Base-by-base conservation (phyloP, 345 rosid genomes). In the Eucalyptus polybractea region DNA sequence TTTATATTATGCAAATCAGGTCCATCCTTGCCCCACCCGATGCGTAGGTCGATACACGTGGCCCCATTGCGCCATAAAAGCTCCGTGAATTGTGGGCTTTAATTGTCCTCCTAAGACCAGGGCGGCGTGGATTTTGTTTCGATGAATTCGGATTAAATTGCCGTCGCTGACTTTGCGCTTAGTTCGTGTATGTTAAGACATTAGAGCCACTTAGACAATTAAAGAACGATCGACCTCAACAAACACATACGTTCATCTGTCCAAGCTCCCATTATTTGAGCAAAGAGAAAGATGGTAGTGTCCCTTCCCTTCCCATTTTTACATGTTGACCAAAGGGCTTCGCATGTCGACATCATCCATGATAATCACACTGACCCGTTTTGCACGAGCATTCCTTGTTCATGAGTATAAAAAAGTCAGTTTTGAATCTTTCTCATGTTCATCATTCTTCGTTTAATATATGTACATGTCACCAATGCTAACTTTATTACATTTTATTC, bases 111-210 rank as follows among this genome's bases (percentile, higher is more conserved):
- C 7, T 7, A 37, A 1, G 47, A 44, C 14, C 3, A 7, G 14
- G 45, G 83, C 27, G 7, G 3, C 15, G 8, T 21, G 16, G 8
- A 21, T 40, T 37, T 37, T 40, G 1, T 37, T 37, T 5, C 14
- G 1, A 76, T 6, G 83, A 76, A 14, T 13, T 6, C 1, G 47
- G 47, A 10, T 37, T 11, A 15, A 76, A 76, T 76, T 19, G 8
- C 0, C 2, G 3, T 10, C 83, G 7, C 5, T 21, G 1, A 21
- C 24, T 8, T 37, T 10, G 47, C 27, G 47, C 15, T 21, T 10
- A 21, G 5, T 76, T 72, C 44, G 6, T 5, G 33, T 17, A 33
- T 5, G 44, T 17, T 1, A 69, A 22, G 81, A 72, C 4, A 37
- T 37, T 19, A 40, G 25, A 22, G 25, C 25, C 27, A 37, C 81